Evolutionary conservation across 345 rosid genomes (phyloP).

Genomic region (Euphorbia peplus): DNA sequence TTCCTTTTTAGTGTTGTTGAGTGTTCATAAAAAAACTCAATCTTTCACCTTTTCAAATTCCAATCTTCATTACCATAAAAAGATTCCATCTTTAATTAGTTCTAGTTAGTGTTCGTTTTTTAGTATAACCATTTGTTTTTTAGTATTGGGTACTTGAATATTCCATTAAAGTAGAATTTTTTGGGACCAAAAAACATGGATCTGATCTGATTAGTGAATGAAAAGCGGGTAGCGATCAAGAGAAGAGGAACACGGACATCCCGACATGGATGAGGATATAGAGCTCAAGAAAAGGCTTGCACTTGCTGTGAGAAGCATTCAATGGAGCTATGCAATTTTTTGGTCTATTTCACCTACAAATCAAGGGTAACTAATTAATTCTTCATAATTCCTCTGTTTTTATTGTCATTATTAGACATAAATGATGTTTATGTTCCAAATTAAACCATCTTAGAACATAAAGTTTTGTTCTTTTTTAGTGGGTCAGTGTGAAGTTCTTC

Average conservation of each 20-base stretch:
- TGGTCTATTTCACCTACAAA: constrained; percentile 80
- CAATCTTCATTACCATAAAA: neutral
- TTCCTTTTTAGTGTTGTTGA: neutral
- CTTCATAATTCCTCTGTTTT: neutral
- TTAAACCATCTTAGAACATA: neutral
- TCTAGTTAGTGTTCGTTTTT: neutral
- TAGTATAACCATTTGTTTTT: neutral
- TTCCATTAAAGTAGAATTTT: neutral
- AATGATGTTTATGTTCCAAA: neutral
- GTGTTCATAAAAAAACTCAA: neutral
- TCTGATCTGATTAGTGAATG: constrained; percentile 6
- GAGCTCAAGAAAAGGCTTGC: constrained; percentile 75
- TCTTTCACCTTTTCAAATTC: neutral
- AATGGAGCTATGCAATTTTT: constrained; percentile 92
- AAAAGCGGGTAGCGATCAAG: too few relatives aligned
- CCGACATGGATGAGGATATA: constrained; percentile 41
- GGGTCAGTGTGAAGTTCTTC: neutral
- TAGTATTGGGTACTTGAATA: neutral
- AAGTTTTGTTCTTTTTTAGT: neutral
- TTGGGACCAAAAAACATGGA: neutral
- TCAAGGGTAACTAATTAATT: constrained; percentile 64
- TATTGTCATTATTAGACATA: neutral
- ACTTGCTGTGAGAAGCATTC: constrained; percentile 73
- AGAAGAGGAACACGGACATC: too few relatives aligned
- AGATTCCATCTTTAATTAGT: neutral